Percentiles rank a stretch among this genome's conserved stretches.
These are phyloP conservation scores for Paradendryphiella salina DNA, from an alignment of 2,329 filamentous ascomycete genomes.

Conservation along the genomic window DNA sequence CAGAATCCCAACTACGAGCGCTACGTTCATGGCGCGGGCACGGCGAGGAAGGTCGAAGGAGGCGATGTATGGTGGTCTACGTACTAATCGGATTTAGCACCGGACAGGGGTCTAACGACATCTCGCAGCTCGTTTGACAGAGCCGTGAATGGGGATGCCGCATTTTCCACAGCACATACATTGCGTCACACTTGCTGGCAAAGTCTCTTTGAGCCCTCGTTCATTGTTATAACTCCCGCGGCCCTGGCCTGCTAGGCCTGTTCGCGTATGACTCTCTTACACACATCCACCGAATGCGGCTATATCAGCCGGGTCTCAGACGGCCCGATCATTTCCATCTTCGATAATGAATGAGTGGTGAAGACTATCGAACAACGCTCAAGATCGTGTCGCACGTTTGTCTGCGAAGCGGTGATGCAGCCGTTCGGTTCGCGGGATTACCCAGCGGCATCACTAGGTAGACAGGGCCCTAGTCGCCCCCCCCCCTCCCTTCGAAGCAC, in stretches of 20 bases:
- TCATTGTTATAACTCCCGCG: constrained; percentile 6
- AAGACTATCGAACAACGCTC: constrained; percentile 1
- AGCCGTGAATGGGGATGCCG: constrained; percentile 13
- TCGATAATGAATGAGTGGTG: background rate
- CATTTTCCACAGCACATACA: constrained; percentile 15
- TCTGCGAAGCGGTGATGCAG: constrained; percentile 23
- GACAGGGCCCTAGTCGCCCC: constrained; percentile 16
- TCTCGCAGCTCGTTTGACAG: constrained; percentile 17
- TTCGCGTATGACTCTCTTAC: constrained; percentile 21
- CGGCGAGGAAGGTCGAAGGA: constrained; percentile 29
- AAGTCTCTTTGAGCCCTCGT: background rate
- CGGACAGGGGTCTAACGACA: constrained; percentile 20
- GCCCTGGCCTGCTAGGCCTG: constrained; percentile 14
- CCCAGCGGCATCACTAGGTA: constrained; percentile 16
- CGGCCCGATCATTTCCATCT: constrained; percentile 18
- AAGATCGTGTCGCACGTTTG: constrained; percentile 14
- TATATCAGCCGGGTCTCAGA: constrained; percentile 31
- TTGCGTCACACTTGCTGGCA: constrained; percentile 8
- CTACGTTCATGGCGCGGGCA: constrained; percentile 15
- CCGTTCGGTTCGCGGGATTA: constrained; percentile 18
- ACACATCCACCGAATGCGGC: constrained; percentile 23
- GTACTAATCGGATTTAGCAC: constrained; percentile 24
- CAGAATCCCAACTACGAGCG: background rate
- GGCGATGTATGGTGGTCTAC: constrained; percentile 27
- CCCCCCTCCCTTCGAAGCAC: constrained; percentile 19